These are phyloP conservation scores for Phaffomyces opuntiae DNA, from an alignment of 805 yeast species.

Conservation along the genomic window DNA sequence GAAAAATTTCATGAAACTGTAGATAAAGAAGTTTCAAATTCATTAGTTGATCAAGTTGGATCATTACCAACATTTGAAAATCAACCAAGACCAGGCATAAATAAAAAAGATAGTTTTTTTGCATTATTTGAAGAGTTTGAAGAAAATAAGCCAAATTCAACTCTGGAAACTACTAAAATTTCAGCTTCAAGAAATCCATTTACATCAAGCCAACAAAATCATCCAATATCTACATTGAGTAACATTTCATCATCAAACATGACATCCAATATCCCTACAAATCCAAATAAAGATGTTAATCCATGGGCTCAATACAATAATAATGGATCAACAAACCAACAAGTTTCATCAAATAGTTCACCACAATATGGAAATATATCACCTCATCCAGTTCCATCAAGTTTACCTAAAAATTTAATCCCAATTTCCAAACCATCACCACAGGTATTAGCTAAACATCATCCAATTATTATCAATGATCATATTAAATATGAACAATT, in stretches of 20 bases:
- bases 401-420: no score
- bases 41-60: not conserved
- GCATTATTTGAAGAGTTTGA: constrained; percentile 10
- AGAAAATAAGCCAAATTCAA: not conserved
- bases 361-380: not conserved
- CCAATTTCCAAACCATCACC: not conserved
- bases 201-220: no score
- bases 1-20: no score
- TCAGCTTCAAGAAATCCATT: constrained; percentile 1
- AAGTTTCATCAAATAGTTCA: no score
- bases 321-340: no score
- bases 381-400: no score
- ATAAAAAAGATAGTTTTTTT: constrained; percentile 14
- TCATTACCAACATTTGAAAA: not conserved
- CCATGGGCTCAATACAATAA: constrained; percentile 14
- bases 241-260: no score
- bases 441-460: not conserved
- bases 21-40: not conserved
- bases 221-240: no score
- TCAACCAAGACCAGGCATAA: not conserved
- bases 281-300: constrained; percentile 1
- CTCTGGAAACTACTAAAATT: constrained; percentile 6
- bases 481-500: not conserved
- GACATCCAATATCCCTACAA: no score
- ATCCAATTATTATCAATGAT: constrained; percentile 1